Percentiles rank a stretch among this genome's conserved stretches.
Evolutionary conservation across 2,329 filamentous ascomycete species (phyloP).

Genomic region (Diplodia mutila): DNA sequence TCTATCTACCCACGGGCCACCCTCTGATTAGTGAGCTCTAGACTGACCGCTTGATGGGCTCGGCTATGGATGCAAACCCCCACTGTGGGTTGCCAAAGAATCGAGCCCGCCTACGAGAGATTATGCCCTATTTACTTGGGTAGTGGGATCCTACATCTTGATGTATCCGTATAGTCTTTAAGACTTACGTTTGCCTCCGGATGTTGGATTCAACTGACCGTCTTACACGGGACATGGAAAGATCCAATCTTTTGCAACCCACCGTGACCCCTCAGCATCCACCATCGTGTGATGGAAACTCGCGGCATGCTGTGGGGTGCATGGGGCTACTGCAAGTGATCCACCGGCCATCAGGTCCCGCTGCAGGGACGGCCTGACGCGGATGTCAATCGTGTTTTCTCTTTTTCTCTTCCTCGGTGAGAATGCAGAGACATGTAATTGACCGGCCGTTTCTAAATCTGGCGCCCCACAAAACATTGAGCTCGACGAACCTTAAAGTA

Average conservation of each 20-base stretch:
- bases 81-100: too few relatives aligned
- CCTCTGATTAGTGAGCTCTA: not conserved
- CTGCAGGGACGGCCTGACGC: not conserved
- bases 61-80: not conserved
- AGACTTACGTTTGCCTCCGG: too few relatives aligned
- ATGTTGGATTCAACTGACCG: not conserved
- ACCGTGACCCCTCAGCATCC: not conserved
- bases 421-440: too few relatives aligned
- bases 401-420: not conserved
- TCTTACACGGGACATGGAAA: too few relatives aligned
- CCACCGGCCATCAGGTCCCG: not conserved
- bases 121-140: too few relatives aligned
- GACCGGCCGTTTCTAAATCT: too few relatives aligned
- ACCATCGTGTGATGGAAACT: not conserved
- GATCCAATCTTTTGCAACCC: too few relatives aligned
- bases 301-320: not conserved
- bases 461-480: too few relatives aligned
- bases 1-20: slow-evolving; percentile 10
- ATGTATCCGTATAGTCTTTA: too few relatives aligned
- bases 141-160: too few relatives aligned
- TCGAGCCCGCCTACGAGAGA: too few relatives aligned
- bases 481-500: too few relatives aligned
- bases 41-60: not conserved
- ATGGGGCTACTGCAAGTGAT: not conserved
- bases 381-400: not conserved